These are phyloP conservation scores for Hyaloscypha finlandica DNA, from an alignment of 495 filamentous ascomycete species.

Conservation along the genomic window DNA sequence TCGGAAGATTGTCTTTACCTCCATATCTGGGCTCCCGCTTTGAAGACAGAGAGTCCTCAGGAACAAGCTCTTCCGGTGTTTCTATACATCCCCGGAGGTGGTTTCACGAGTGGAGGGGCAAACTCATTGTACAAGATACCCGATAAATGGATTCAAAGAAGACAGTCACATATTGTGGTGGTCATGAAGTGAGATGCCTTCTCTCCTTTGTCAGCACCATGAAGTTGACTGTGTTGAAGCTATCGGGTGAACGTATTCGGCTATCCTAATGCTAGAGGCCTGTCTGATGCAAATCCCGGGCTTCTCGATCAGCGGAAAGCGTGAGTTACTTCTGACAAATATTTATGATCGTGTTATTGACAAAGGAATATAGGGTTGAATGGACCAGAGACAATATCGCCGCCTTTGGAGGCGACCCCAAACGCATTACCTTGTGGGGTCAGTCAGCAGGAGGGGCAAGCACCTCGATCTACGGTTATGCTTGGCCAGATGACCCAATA, in stretches of 20 bases:
- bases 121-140: conserved; percentile 35
- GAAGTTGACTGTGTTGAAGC: conserved; percentile 41
- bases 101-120: conserved; percentile 52
- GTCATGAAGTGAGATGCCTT: conserved; percentile 31
- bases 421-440: conserved; percentile 67
- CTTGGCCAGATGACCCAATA: conserved; percentile 48
- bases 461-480: conserved; percentile 46
- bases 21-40: conserved; percentile 51
- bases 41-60: conserved; percentile 31
- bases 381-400: conserved; percentile 72
- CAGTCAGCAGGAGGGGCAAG: conserved; percentile 66
- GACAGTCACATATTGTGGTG: conserved; percentile 39
- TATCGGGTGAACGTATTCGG: conserved; percentile 69
- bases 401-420: conserved; percentile 70
- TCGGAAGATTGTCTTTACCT: conserved; percentile 66
- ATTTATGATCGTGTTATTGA: no score
- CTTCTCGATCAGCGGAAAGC: conserved; percentile 64
- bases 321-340: no score
- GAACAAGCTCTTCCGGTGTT: conserved; percentile 43
- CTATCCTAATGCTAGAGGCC: conserved; percentile 53
- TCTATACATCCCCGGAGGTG: conserved; percentile 38
- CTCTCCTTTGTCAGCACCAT: background rate
- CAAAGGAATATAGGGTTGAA: conserved; percentile 40
- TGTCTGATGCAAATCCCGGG: conserved; percentile 63
- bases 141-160: conserved; percentile 37